A percentile compares a stretch with the other conserved stretches of the same genome.
These are phyloP conservation scores for Plantago elongata DNA, from an alignment of 257 asterid genomes.

Conservation along the genomic window DNA sequence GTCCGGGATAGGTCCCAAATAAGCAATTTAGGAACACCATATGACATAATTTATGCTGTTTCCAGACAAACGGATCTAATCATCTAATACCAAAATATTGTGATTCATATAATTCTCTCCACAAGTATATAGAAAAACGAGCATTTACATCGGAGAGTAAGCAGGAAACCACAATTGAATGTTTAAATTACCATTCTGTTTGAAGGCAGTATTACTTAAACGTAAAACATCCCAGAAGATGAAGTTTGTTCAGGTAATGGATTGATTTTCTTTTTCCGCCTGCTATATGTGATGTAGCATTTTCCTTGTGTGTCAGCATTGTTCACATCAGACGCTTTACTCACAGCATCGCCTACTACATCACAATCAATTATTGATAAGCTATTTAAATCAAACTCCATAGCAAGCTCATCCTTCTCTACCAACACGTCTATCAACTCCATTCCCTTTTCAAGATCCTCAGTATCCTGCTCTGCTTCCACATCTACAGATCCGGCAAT, in stretches of 20 bases:
- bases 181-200: constrained; percentile 20
- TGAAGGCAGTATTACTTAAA: background rate
- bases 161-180: background rate
- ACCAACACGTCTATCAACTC: constrained; percentile 35
- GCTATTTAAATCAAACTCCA: constrained; percentile 23
- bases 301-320: constrained; percentile 17
- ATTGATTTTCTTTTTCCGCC: constrained; percentile 36
- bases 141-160: background rate
- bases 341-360: constrained; percentile 16
- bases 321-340: constrained; percentile 19
- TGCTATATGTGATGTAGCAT: constrained; percentile 33
- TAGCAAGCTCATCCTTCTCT: constrained; percentile 30
- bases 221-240: constrained; percentile 15
- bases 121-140: background rate
- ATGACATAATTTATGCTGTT: background rate
- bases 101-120: background rate
- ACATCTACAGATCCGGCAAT: constrained; percentile 30
- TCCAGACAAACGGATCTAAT: background rate
- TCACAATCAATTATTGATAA: constrained; percentile 25
- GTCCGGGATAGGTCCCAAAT: no score
- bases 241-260: constrained; percentile 25
- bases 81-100: background rate
- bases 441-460: constrained; percentile 10
- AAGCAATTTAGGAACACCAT: background rate
- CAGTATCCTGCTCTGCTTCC: constrained; percentile 26